Conservation (phyloP, 2,329 filamentous ascomycete genomes). For the Septoria linicola region DNA sequence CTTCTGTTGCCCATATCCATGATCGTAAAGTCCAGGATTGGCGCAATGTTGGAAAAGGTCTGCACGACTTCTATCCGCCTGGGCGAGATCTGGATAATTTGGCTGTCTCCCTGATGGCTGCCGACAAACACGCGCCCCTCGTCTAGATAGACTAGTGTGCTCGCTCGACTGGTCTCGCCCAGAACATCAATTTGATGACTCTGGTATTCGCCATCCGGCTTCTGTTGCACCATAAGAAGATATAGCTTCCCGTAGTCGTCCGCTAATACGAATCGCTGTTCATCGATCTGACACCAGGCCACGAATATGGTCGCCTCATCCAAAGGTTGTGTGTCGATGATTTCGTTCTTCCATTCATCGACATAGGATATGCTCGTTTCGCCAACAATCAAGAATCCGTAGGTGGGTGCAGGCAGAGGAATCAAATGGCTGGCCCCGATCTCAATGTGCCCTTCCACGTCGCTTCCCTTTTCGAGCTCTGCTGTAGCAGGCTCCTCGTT, state of each 20-base stretch:
- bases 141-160: slow-evolving; percentile 74
- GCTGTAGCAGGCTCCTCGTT: slow-evolving; percentile 50
- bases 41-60: slow-evolving; percentile 78
- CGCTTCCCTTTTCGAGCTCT: slow-evolving; percentile 52
- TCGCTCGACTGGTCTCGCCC: slow-evolving; percentile 71
- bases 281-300: slow-evolving; percentile 85
- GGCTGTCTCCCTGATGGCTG: slow-evolving; percentile 89
- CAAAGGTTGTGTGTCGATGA: slow-evolving; percentile 63
- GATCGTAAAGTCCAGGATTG: slow-evolving; percentile 87
- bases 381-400: slow-evolving; percentile 49
- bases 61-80: slow-evolving; percentile 68
- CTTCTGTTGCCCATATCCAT: slow-evolving; percentile 93
- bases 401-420: slow-evolving; percentile 58
- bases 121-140: slow-evolving; percentile 76
- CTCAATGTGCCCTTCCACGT: slow-evolving; percentile 54
- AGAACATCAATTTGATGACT: slow-evolving; percentile 70
- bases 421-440: slow-evolving; percentile 62
- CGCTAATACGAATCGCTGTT: slow-evolving; percentile 78
- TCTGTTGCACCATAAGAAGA: slow-evolving; percentile 74
- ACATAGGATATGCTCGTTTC: slow-evolving; percentile 79
- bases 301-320: slow-evolving; percentile 80
- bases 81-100: slow-evolving; percentile 64
- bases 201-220: slow-evolving; percentile 63
- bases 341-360: slow-evolving; percentile 68
- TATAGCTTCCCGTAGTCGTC: slow-evolving; percentile 89